Conservation (phyloP, 2,329 filamentous ascomycete species). For the Pseudopithomyces chartarum region DNA sequence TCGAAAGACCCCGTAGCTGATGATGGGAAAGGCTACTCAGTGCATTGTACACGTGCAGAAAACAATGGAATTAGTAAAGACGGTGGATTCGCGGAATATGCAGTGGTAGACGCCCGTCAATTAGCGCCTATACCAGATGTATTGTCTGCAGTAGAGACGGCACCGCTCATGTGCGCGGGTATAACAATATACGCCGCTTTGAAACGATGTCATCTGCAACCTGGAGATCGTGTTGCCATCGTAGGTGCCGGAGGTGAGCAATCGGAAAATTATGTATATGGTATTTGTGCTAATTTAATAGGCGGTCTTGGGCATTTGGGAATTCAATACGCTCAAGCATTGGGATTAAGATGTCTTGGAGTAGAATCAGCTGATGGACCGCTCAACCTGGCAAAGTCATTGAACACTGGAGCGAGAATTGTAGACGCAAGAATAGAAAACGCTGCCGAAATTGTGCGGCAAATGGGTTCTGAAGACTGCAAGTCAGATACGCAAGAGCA, state of each 20-base stretch:
- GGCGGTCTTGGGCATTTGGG: constrained; percentile 37
- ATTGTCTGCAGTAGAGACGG: constrained; percentile 45
- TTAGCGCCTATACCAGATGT: constrained; percentile 38
- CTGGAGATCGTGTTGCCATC: constrained; percentile 46
- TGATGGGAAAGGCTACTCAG: constrained; percentile 49
- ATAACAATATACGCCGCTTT: constrained; percentile 50
- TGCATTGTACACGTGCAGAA: constrained; percentile 41
- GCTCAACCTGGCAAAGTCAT: constrained; percentile 40
- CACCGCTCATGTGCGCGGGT: constrained; percentile 52
- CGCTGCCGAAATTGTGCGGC: constrained; percentile 34
- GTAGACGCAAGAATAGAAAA: constrained; percentile 47
- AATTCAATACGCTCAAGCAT: constrained; percentile 33
- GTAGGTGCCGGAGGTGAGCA: constrained; percentile 43
- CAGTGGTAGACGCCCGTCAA: constrained; percentile 50
- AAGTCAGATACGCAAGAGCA: constrained; percentile 44
- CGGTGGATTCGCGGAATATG: constrained; percentile 52
- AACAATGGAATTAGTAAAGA: constrained; percentile 40
- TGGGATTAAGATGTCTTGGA: constrained; percentile 44
- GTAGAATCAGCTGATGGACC: constrained; percentile 47
- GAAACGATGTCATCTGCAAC: constrained; percentile 38
- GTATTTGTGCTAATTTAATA: no score
- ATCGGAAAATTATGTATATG: no score
- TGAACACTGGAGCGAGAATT: constrained; percentile 40
- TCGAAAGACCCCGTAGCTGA: constrained; percentile 26
- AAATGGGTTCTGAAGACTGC: constrained; percentile 44